Base-by-base conservation (phyloP, 2,329 filamentous ascomycete species). In the Hysterium pulicare region DNA sequence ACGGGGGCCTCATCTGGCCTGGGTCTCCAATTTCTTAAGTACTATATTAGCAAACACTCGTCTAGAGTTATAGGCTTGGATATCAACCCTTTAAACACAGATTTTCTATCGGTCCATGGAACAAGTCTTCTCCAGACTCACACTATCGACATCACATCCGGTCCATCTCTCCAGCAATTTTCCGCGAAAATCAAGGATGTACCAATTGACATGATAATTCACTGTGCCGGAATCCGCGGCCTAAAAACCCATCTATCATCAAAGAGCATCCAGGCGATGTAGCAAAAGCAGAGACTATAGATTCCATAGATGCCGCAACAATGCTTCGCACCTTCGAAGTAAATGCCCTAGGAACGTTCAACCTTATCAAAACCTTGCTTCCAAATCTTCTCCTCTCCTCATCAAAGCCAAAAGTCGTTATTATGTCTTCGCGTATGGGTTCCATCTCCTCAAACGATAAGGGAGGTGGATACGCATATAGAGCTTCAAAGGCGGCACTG, bases 381-480 rank as follows among this genome's bases (percentile, higher is more conserved):
- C 66, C 69, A 0, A 59, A 59, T 23, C 52, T 73, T 0, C 49
- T 42, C 5, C 44, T 41, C 1, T 33, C 46, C 2, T 13, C 35
- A 3, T 7, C 22, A 6, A 26, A 15, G 15, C 46, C 62, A 0
- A 71, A 66, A 46, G 67, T 70, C 6, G 46, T 74, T 6, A 44
- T 74, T 13, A 63, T 75, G 56, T 67, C 67, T 1, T 70, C 67
- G 2, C 59, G 72, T 1, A 73, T 75, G 72, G 70, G 71, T 3
- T 69, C 66, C 10, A 44, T 74, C 7, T 46, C 55, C 1, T 59
- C 63, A 20, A 74, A 74, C 44, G 51, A 46, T 1, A 54, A 56
- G 2, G 72, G 71, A 0, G 63, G 65, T 2, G 70, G 62, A 2
- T 75, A 74, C 47, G 72, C 72, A 9, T 75, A 75, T 49, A 57